These are phyloP conservation scores for Rhodosporidiobolus odoratus DNA, from an alignment of 768 basidiomycete species.

Conservation along the genomic window DNA sequence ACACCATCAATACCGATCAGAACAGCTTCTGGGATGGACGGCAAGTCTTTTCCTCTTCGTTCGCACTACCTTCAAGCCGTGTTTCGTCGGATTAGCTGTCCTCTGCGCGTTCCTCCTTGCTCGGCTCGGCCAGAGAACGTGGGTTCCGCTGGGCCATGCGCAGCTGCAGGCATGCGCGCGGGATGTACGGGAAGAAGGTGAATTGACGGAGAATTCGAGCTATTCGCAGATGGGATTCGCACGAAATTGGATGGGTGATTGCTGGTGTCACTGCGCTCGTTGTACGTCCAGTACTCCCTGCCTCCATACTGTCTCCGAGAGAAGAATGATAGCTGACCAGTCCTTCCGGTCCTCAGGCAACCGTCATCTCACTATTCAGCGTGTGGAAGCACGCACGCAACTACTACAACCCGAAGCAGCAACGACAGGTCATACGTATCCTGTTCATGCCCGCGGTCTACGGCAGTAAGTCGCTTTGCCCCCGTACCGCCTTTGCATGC, in stretches of 20 bases:
- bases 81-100: background rate
- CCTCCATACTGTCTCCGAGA: no score
- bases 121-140: no score
- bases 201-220: no score
- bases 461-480: background rate
- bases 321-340: background rate
- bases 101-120: background rate
- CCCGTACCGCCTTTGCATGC: background rate
- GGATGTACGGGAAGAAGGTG: no score
- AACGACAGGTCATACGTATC: constrained; percentile 28
- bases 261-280: constrained; percentile 12
- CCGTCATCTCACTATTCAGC: constrained; percentile 7
- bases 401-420: constrained; percentile 30
- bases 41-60: background rate
- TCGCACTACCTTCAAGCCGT: background rate
- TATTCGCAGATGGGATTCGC: constrained; percentile 17
- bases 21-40: constrained; percentile 10
- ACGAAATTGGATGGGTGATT: constrained; percentile 22
- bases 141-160: no score
- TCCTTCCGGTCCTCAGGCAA: background rate
- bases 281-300: background rate
- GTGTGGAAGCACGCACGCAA: constrained; percentile 14
- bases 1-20: constrained; percentile 7
- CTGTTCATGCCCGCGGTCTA: constrained; percentile 33
- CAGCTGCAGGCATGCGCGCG: no score